A percentile compares a stretch with the other conserved stretches of the same genome.
Evolutionary conservation across 768 basidiomycete genomes (phyloP).

Genomic region (Boletellus sp.): DNA sequence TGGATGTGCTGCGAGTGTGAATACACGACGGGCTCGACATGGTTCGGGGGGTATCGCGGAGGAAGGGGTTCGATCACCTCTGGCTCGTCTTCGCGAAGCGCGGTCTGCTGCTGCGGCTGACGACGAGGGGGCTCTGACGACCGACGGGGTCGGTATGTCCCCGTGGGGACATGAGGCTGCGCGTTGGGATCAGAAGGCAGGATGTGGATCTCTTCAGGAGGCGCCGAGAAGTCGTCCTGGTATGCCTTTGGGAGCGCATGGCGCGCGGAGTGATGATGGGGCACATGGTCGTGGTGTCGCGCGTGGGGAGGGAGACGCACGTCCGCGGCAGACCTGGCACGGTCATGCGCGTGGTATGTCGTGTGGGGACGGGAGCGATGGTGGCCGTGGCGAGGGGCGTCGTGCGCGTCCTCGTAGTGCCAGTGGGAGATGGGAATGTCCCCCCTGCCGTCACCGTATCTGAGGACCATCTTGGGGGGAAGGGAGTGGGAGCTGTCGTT

Average conservation of each 20-base stretch:
- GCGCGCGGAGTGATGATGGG: slow-evolving; percentile 11
- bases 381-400: slow-evolving; percentile 19
- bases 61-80: slow-evolving; percentile 35
- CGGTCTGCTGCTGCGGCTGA: slow-evolving; percentile 18
- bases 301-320: slow-evolving; percentile 29
- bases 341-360: slow-evolving; percentile 33
- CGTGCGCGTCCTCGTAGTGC: slow-evolving; percentile 28
- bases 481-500: slow-evolving; percentile 41
- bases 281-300: slow-evolving; percentile 26
- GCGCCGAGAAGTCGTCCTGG: slow-evolving; percentile 20
- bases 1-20: slow-evolving; percentile 42
- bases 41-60: slow-evolving; percentile 26
- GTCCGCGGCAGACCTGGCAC: slow-evolving; percentile 36
- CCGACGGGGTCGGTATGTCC: slow-evolving; percentile 30
- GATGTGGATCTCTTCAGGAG: slow-evolving; percentile 63
- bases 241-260: slow-evolving; percentile 19
- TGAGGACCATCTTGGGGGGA: slow-evolving; percentile 71
- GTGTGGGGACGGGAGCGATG: slow-evolving; percentile 28
- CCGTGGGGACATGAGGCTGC: slow-evolving; percentile 30
- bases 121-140: slow-evolving; percentile 28
- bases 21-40: slow-evolving; percentile 30
- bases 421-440: slow-evolving; percentile 60
- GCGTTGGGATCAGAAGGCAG: slow-evolving; percentile 47
- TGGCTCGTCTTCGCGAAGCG: slow-evolving; percentile 22
- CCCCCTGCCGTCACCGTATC: slow-evolving; percentile 59